Evolutionary conservation across 2,329 filamentous ascomycete species (phyloP).

Genomic region (Aspergillus quadricinctus): DNA sequence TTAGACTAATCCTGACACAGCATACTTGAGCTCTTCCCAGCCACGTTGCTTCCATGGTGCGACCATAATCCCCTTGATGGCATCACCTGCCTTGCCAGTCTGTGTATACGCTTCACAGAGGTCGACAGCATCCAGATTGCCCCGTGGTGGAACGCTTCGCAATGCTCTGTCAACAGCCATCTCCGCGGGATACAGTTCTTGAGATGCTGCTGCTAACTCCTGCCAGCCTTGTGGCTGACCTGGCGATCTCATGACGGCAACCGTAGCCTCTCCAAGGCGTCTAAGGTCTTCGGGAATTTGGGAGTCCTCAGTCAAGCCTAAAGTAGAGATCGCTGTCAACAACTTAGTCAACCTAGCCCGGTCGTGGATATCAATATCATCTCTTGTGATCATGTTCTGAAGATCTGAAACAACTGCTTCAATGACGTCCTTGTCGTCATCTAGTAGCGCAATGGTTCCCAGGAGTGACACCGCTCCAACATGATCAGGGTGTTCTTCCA

Average conservation of each 20-base stretch:
- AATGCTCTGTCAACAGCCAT: conserved; percentile 79
- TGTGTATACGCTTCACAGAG: conserved; percentile 70
- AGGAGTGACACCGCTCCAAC: conserved; percentile 76
- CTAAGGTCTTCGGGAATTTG: conserved; percentile 43
- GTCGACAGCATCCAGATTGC: conserved; percentile 63
- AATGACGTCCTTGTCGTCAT: conserved; percentile 71
- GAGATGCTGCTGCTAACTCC: conserved; percentile 60
- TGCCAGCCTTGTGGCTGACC: conserved; percentile 77
- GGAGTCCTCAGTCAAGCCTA: conserved; percentile 47
- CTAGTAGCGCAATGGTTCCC: conserved; percentile 76
- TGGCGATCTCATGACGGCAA: conserved; percentile 76
- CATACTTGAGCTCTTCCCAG: conserved; percentile 52
- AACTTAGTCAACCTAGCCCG: conserved; percentile 69
- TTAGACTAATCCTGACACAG: conserved; percentile 22
- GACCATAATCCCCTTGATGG: conserved; percentile 70
- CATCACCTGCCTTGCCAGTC: conserved; percentile 66
- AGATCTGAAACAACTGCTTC: conserved; percentile 79
- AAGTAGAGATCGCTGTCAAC: conserved; percentile 65
- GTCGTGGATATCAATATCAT: conserved; percentile 59
- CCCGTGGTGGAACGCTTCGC: conserved; percentile 68
- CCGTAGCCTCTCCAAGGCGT: conserved; percentile 62
- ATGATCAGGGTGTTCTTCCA: conserved; percentile 70
- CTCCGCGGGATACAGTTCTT: conserved; percentile 55
- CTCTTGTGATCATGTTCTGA: conserved; percentile 63
- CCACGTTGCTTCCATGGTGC: conserved; percentile 71